Conservation (phyloP, 345 rosid genomes). For the Pseudoturritis turrita region DNA sequence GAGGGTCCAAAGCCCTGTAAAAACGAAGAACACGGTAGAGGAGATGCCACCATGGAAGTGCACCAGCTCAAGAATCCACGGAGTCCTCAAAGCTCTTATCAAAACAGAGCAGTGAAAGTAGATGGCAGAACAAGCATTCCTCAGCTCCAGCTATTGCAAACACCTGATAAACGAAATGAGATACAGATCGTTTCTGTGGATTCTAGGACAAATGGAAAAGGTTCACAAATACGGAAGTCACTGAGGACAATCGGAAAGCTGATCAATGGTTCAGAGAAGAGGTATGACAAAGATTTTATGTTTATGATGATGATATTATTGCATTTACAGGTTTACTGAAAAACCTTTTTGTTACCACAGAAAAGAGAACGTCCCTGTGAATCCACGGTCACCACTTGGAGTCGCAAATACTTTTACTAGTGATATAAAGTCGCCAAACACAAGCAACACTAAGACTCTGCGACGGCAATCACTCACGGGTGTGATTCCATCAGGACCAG, state of each 20-base stretch:
- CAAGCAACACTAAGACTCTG: constrained; percentile 44
- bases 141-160: constrained; percentile 47
- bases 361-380: constrained; percentile 30
- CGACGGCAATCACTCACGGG: constrained; percentile 85
- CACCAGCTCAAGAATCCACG: constrained; percentile 33
- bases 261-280: constrained; percentile 76
- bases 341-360: not conserved
- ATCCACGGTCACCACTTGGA: constrained; percentile 41
- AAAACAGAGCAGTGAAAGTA: constrained; percentile 34
- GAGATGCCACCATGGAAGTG: constrained; percentile 30
- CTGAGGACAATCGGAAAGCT: constrained; percentile 80
- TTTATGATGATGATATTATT: not conserved
- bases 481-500: constrained; percentile 35
- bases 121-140: constrained; percentile 49
- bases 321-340: not conserved
- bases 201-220: constrained; percentile 51
- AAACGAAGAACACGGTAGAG: constrained; percentile 32
- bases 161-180: constrained; percentile 56
- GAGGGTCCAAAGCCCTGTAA: constrained; percentile 51
- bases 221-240: constrained; percentile 78
- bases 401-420: constrained; percentile 11
- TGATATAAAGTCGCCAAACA: constrained; percentile 43
- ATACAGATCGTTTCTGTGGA: constrained; percentile 44
- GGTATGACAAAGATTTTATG: constrained; percentile 36
- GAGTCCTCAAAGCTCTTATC: constrained; percentile 56